Base-by-base conservation (phyloP, 2,329 filamentous ascomycete species). In the Talaromyces sp. region DNA sequence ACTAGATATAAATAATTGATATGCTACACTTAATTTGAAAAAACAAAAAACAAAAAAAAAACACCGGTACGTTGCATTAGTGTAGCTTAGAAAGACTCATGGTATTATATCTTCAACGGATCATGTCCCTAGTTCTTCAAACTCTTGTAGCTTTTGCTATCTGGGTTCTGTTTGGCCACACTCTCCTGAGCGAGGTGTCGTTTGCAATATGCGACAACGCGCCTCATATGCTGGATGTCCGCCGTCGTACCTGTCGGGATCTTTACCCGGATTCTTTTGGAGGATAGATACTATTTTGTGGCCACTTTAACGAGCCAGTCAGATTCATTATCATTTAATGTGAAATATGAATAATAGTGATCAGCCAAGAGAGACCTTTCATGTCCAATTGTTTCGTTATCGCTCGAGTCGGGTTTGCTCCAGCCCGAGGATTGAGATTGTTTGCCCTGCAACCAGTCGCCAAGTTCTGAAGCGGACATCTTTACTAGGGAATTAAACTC, bases 131-230 rank as follows among this genome's bases (percentile, higher is more conserved):
- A 87, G 63, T 87, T 88, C 77, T 87, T 87, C 65, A 88, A 73
- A 4, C 82, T 85, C 31, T 82, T 84, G 55, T 87, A 87, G 63
- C 77, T 80, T 67, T 79, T 82, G 66, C 79, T 82, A n/a, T 78
- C 68, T 57, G 85, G 84, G 65, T 87, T 77, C 61, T 79, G 75
- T 67, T 88, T 87, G 36, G 78, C 79, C 64, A 80, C 82, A 61
- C 82, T 79, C 71, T 89, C 87, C 67, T 89, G 86, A 0, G 86
- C 87, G 0, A 90, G 75, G 74, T 89, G 87, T 4, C 86, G 79
- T 70, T 61, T 61, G 18, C 60, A 61, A 27, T 63, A 63, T 53
- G 59, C 61, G 27, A 61, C 59, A 12, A 61, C 61, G 23, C 54
- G 42, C 47, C 59, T 34, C 61, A 58, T 63, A 56, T 63, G 61